Evolutionary conservation across 2,329 filamentous ascomycete genomes (phyloP), one percentile per base, ranked within the genome.

Genomic region (Cytospora mali): DNA sequence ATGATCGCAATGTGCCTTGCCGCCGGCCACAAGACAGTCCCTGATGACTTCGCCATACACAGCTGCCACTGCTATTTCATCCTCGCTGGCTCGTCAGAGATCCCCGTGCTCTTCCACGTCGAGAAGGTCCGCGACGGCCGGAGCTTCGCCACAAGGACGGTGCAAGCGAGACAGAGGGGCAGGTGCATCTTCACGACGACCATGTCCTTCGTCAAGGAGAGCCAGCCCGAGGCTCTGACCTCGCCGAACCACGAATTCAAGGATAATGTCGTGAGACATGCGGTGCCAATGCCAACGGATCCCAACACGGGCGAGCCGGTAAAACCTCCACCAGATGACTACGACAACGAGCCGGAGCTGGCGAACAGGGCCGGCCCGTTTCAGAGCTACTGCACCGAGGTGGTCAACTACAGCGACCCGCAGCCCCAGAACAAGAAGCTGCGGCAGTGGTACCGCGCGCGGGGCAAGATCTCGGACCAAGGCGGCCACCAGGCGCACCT

Each of bases 51-150:
- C 76, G 85, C 88, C 64, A 87, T 95, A 55, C 95, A 99, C 81
- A 94, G 90, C 73, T 97, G 96, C 90, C 95, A 99, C 83, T 98
- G 95, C 84, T 99, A 98, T 81, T 99, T 99, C 76, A 88, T 99
- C 35, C 87, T 98, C 2, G 93, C 94, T 5, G 95, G 95, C 29
- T 91, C 94, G 72, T 83, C 87, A 14, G 86, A 90, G 64, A 89
- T 95, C 21, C 94, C 95, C 33, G 90, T 98, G 68, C 83, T 97
- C 66, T 98, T 97, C 79, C 92, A 97, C 73, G 95, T 99, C 53
- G 95, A 98, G 79, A 86, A 91, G 58, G 92, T 99, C 54, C 89
- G 95, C 61, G 92, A 96, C 73, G 95, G 95, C 10, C 88, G 89
- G 64, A 93, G 90, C 57, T 99, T 93, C 75, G 89, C 92, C 60